A percentile compares a stretch with the other conserved stretches of the same genome.
phyloP scores from a whole-genome alignment of 1,139 yeast genomes.

The Scheffersomyces quercinus region DNA sequence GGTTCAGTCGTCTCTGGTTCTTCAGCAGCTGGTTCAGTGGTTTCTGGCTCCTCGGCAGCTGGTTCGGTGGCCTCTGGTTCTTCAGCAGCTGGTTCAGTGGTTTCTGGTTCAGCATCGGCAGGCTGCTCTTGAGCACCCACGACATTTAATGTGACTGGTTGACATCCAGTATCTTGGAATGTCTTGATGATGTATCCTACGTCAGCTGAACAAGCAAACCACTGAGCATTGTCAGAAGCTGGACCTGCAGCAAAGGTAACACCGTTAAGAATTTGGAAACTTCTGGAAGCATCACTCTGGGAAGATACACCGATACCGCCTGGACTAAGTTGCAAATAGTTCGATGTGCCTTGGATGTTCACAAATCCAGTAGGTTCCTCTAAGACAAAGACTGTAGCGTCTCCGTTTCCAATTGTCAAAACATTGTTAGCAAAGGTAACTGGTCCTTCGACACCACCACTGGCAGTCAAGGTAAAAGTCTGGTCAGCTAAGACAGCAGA shows the following conservation, averaged over 20 bases:
- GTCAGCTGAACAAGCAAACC: conserved; percentile 27
- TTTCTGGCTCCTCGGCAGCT: too few species aligned
- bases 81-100: too few species aligned
- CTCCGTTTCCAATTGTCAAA: conserved; percentile 20
- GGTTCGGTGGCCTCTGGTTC: too few species aligned
- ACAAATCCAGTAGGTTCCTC: conserved; percentile 33
- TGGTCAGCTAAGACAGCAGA: conserved; percentile 32
- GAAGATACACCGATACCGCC: conserved; percentile 13
- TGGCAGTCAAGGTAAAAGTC: conserved; percentile 26
- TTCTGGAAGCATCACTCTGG: conserved; percentile 22
- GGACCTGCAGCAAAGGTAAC: conserved; percentile 23
- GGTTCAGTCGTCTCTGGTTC: too few species aligned
- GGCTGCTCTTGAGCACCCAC: conserved; percentile 7
- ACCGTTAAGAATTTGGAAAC: conserved; percentile 29
- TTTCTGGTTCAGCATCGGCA: too few species aligned
- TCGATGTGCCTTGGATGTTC: conserved; percentile 14
- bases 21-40: too few species aligned
- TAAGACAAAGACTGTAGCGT: conserved; percentile 22
- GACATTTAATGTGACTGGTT: conserved; percentile 13
- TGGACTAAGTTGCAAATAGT: conserved; percentile 17
- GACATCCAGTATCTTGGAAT: conserved; percentile 16
- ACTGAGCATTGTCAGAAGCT: conserved; percentile 14
- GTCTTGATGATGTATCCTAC: conserved; percentile 10
- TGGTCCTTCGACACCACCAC: conserved; percentile 23
- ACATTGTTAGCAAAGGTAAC: conserved; percentile 18